Evolutionary conservation across 768 basidiomycete species (phyloP).

Genomic region (Calocybe gangraenosa): DNA sequence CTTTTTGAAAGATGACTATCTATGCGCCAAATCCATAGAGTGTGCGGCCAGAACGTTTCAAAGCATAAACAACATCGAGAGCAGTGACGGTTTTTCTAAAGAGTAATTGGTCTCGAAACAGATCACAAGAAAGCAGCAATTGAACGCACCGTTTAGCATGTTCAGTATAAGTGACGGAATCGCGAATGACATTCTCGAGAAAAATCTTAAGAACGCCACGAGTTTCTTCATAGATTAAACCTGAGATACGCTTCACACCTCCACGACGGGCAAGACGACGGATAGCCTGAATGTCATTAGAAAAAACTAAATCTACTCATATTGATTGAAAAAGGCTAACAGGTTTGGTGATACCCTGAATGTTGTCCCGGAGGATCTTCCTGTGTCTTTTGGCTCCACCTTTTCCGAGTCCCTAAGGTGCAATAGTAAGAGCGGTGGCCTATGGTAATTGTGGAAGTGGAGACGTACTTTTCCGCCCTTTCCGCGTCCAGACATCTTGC

Average conservation of each 20-base stretch:
- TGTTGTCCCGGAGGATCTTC: slow-evolving; percentile 79
- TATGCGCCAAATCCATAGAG: slow-evolving; percentile 82
- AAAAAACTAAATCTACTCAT: slow-evolving; percentile 4
- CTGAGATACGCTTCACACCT: slow-evolving; percentile 77
- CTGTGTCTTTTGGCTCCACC: slow-evolving; percentile 78
- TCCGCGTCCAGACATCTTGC: slow-evolving; percentile 68
- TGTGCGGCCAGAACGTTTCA: slow-evolving; percentile 72
- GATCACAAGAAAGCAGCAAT: neutral
- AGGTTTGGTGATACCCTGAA: slow-evolving; percentile 52
- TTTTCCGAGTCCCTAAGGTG: slow-evolving; percentile 65
- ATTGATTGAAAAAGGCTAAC: neutral
- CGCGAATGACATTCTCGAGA: slow-evolving; percentile 50
- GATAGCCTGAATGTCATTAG: slow-evolving; percentile 57
- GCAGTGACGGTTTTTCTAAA: slow-evolving; percentile 79
- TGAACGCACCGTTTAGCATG: slow-evolving; percentile 73
- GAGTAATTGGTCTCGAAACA: slow-evolving; percentile 6
- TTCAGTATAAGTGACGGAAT: slow-evolving; percentile 75
- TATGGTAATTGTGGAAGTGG: neutral
- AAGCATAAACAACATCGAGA: slow-evolving; percentile 76
- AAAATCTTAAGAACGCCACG: slow-evolving; percentile 77
- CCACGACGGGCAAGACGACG: slow-evolving; percentile 82
- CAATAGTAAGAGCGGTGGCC: neutral
- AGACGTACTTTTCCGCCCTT: slow-evolving; percentile 67
- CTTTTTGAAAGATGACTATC: slow-evolving; percentile 3
- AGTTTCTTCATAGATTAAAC: slow-evolving; percentile 79